Evolutionary conservation across 2,329 filamentous ascomycete genomes (phyloP).

Genomic region (Xylariaceae sp.): DNA sequence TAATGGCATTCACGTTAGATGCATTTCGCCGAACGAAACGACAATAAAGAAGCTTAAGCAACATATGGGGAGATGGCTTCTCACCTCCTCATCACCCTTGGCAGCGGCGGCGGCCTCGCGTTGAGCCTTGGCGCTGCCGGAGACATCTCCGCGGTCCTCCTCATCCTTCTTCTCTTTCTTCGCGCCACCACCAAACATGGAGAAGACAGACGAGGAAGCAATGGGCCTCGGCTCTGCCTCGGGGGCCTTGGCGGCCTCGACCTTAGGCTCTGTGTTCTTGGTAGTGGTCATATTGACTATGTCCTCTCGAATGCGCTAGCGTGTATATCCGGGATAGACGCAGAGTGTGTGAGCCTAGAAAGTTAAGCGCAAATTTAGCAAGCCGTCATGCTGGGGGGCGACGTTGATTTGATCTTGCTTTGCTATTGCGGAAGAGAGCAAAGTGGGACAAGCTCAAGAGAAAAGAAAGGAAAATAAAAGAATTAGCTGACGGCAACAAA

Average conservation of each 20-base stretch:
- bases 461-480: not conserved
- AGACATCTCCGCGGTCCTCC: slow-evolving; percentile 76
- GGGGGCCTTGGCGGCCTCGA: slow-evolving; percentile 43
- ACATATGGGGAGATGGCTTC: slow-evolving; percentile 15
- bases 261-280: slow-evolving; percentile 51
- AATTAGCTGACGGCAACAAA: slow-evolving; percentile 3
- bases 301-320: slow-evolving; percentile 1
- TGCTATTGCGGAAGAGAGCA: not conserved
- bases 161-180: slow-evolving; percentile 95
- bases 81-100: slow-evolving; percentile 50
- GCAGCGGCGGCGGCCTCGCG: slow-evolving; percentile 56
- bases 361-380: slow-evolving; percentile 8
- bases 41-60: not conserved
- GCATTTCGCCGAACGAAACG: not conserved
- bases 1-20: slow-evolving; percentile 16
- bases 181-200: slow-evolving; percentile 96
- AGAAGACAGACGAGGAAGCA: slow-evolving; percentile 70
- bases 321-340: not conserved
- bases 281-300: slow-evolving; percentile 42
- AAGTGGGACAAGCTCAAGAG: not conserved
- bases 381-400: not conserved
- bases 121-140: slow-evolving; percentile 80
- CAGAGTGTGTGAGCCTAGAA: slow-evolving; percentile 1
- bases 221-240: slow-evolving; percentile 38
- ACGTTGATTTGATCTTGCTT: not conserved